Conservation (phyloP, 2,329 filamentous ascomycete species). For the Fusarium miscanthi region DNA sequence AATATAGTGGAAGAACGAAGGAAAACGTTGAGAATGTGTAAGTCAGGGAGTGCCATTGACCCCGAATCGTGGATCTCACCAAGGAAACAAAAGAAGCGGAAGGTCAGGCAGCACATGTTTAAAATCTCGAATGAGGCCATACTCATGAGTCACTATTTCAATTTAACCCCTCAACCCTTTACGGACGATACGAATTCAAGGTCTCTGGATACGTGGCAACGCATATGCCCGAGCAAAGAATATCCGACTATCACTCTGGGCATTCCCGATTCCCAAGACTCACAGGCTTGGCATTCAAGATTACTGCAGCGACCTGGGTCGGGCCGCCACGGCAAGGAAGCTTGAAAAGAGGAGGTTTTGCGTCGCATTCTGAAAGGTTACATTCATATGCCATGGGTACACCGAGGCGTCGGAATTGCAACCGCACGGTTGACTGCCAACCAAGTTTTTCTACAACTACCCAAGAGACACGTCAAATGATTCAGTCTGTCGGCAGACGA, state of each 20-base stretch:
- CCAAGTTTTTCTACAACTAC: too few species aligned
- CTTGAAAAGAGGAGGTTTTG: not conserved
- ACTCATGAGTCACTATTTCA: not conserved
- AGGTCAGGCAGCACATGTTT: accelerated
- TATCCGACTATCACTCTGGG: not conserved
- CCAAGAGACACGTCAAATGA: accelerated
- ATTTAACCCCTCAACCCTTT: accelerated
- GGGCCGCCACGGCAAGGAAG: accelerated
- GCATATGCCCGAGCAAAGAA: not conserved
- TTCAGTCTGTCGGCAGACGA: not conserved
- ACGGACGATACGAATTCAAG: accelerated
- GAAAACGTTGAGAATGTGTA: accelerated
- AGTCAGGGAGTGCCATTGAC: not conserved
- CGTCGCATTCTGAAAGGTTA: not conserved
- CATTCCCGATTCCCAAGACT: not conserved
- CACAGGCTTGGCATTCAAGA: not conserved
- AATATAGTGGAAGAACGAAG: accelerated
- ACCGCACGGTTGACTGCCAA: accelerated
- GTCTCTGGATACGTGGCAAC: not conserved
- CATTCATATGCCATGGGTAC: not conserved
- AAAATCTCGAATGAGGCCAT: accelerated
- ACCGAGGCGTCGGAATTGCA: not conserved
- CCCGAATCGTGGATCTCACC: accelerated
- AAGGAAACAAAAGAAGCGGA: accelerated
- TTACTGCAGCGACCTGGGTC: not conserved